Base-by-base conservation (phyloP, 495 filamentous ascomycete species). In the Glutinoglossum americanum region DNA sequence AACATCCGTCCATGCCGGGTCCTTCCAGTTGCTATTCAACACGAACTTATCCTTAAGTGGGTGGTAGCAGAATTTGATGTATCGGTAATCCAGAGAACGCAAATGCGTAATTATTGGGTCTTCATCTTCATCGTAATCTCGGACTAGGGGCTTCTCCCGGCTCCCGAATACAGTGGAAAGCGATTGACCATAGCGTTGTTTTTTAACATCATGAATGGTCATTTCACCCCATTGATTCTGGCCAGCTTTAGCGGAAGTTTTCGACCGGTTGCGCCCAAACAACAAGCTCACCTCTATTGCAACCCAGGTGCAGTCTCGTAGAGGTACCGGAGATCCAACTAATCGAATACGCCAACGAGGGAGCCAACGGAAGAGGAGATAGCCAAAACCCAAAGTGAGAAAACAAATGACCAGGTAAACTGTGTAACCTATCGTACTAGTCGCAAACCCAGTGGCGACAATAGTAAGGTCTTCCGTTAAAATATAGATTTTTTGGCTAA, bases 171-270 rank as follows among this genome's bases (percentile, higher is more conserved):
- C 82, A 0, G 88, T 87, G 10, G 89, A 94, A 54, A 97, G 72
- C 0, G 83, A 77, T 37, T 83, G 80, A 3, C 85, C 89, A 65
- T 96, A 97, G 0, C 70, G 68, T 62, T 82, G 74, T 21, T 72
- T 75, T 48, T 75, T 69, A 27, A 95, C 73, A 55, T 80, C 60
- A 56, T 89, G 78, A 27, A 92, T 75, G 5, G 74, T 73, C 67
- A 95, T 85, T 69, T 95, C 89, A 39, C 84, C 85, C 89, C 92
- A 96, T 77, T 95, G 88, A 63, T 97, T 94, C 61, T 73, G 54
- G 19, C 54, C 45, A 8, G 21, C 15, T 35, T 65, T 64, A 62
- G 59, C 58, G 56, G 35, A 55, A 35, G 41, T 44, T 51, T 26
- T 60, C 26, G 60, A 33, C 37, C 32, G 17, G 32, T 57, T 49